Percentiles rank a stretch among this genome's conserved stretches.
phyloP scores from a whole-genome alignment of 106 monocot species.

The Amphibolis antarctica region DNA sequence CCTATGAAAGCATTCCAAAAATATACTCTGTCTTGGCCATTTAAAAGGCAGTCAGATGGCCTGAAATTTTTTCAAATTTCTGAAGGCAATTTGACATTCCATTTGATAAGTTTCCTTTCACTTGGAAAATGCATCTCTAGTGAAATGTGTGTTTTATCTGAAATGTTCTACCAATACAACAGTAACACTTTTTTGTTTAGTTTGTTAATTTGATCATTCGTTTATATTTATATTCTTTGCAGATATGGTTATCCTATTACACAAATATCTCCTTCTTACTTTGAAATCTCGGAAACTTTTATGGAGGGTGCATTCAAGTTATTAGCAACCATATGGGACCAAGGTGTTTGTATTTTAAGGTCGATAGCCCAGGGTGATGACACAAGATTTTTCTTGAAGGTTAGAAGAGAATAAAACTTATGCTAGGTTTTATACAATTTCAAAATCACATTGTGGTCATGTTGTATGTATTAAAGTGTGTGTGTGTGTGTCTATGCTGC shows the following conservation, averaged over 20 bases:
- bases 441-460: neutral
- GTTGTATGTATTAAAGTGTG: too few species aligned
- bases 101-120: too few species aligned
- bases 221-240: conserved; percentile 4
- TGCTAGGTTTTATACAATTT: neutral
- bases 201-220: neutral
- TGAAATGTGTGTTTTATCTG: neutral
- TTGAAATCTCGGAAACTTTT: conserved; percentile 48
- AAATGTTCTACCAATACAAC: neutral
- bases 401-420: conserved; percentile 4
- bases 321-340: conserved; percentile 57
- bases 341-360: conserved; percentile 29
- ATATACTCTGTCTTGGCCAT: too few species aligned
- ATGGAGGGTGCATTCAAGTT: conserved; percentile 16
- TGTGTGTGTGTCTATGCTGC: too few species aligned
- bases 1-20: too few species aligned
- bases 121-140: too few species aligned
- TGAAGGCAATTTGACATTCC: too few species aligned
- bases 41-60: too few species aligned
- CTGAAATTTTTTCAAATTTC: too few species aligned
- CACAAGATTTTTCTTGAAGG: conserved; percentile 56
- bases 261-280: conserved; percentile 46
- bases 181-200: too few species aligned
- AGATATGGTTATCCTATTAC: conserved; percentile 54
- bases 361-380: conserved; percentile 41